Evolutionary conservation across 2,329 filamentous ascomycete species (phyloP).

Genomic region (Cephalotrichum gorgonifer): DNA sequence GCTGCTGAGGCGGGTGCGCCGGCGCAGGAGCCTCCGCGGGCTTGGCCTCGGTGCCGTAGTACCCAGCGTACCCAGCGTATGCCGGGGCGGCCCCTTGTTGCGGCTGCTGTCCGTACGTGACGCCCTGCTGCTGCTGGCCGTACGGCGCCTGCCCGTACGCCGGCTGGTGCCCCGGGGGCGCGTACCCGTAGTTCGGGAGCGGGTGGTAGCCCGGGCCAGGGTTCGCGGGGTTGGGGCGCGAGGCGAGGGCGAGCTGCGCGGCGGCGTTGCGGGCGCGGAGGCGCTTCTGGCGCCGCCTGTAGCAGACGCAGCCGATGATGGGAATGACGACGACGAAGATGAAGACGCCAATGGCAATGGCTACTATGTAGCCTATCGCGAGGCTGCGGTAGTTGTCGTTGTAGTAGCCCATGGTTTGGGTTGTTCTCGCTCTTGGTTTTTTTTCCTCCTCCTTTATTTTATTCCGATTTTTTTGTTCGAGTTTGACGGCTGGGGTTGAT

Average conservation of each 20-base stretch:
- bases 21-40: neutral
- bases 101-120: neutral
- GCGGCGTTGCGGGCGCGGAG: slow-evolving; percentile 1
- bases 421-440: neutral
- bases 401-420: neutral
- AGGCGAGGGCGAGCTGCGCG: neutral
- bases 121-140: neutral
- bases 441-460: neutral
- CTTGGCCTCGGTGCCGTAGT: neutral
- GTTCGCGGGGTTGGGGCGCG: neutral
- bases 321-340: slow-evolving; percentile 6
- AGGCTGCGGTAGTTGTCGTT: neutral
- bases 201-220: neutral
- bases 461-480: neutral
- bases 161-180: neutral
- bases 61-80: neutral
- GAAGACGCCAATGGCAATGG: slow-evolving; percentile 2
- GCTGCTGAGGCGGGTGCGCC: neutral
- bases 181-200: neutral
- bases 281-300: slow-evolving; percentile 1
- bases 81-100: neutral
- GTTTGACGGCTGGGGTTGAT: neutral
- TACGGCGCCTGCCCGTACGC: neutral
- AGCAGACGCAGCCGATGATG: slow-evolving; percentile 4
- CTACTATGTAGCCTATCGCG: slow-evolving; percentile 5